Evolutionary conservation across 139 green algal genomes (phyloP).

Genomic region (Pedinophyceae sp.): DNA sequence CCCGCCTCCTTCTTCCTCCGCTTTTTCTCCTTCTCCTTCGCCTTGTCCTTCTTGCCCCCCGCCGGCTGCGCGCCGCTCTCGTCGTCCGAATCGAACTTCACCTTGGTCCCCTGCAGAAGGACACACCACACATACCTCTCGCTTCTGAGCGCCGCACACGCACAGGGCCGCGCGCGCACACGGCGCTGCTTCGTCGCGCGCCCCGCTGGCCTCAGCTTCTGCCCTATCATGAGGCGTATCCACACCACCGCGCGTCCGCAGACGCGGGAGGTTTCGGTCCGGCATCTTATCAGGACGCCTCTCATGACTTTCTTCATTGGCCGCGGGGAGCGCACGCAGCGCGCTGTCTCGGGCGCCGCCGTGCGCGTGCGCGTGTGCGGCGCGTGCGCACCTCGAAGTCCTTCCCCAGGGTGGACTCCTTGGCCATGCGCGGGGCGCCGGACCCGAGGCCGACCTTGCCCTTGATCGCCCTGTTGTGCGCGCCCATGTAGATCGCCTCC

Average conservation of each 20-base stretch:
- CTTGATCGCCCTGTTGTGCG: slow-evolving; percentile 21
- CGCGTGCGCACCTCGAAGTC: not conserved
- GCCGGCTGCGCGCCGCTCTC: not conserved
- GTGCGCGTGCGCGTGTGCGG: not conserved
- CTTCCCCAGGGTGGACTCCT: not conserved
- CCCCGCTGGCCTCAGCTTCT: not conserved
- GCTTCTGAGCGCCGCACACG: too few relatives aligned
- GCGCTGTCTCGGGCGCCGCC: too few relatives aligned
- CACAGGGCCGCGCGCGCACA: not conserved
- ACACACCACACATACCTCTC: too few relatives aligned
- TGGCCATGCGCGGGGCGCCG: slow-evolving; percentile 9
- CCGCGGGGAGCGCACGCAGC: too few relatives aligned
- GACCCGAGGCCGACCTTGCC: slow-evolving; percentile 26
- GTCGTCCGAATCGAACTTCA: not conserved
- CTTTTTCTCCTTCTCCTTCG: not conserved
- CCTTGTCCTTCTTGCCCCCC: not conserved
- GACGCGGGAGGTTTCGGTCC: too few relatives aligned
- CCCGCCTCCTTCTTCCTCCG: too few relatives aligned
- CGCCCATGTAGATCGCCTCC: slow-evolving; percentile 29
- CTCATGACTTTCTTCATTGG: too few relatives aligned
- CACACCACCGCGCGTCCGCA: not conserved
- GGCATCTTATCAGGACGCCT: too few relatives aligned
- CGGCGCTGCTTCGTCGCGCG: not conserved
- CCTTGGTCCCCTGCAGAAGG: too few relatives aligned
- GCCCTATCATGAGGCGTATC: not conserved